Conservation (phyloP, 1,284 basidiomycete genomes). For the Cystobasidium slooffiae region DNA sequence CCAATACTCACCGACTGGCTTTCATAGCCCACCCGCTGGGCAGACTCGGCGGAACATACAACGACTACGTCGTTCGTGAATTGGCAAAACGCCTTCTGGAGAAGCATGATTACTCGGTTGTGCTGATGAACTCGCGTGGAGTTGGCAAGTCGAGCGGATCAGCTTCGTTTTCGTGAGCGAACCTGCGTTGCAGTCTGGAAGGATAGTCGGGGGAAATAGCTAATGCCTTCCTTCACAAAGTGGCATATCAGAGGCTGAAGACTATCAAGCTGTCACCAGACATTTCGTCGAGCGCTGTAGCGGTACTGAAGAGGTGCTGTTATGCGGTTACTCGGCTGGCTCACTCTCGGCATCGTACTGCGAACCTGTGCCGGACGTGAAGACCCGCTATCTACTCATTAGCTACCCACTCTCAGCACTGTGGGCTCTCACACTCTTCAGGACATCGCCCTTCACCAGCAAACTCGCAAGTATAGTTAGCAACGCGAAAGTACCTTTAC, state of each 20-base stretch:
- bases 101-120: conserved; percentile 62
- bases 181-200: too few species aligned
- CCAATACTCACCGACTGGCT: conserved; percentile 16
- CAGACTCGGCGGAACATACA: conserved; percentile 45
- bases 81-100: conserved; percentile 29
- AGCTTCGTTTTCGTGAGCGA: conserved; percentile 64
- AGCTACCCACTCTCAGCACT: conserved; percentile 76
- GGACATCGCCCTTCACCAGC: conserved; percentile 62
- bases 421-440: conserved; percentile 68
- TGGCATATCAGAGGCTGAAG: conserved; percentile 68
- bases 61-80: conserved; percentile 46
- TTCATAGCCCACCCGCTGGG: conserved; percentile 51
- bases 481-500: conserved; percentile 62
- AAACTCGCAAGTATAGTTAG: conserved; percentile 63
- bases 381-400: conserved; percentile 69
- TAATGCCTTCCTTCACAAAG: conserved; percentile 49
- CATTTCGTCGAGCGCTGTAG: conserved; percentile 63
- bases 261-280: conserved; percentile 67
- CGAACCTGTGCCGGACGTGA: conserved; percentile 58
- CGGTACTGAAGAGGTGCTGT: conserved; percentile 30
- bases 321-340: conserved; percentile 67
- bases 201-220: not conserved
- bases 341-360: conserved; percentile 70
- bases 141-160: conserved; percentile 72
- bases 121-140: conserved; percentile 75